phyloP scores from a whole-genome alignment of 2,329 filamentous ascomycete species.

The Lasiodiplodia sp. region DNA sequence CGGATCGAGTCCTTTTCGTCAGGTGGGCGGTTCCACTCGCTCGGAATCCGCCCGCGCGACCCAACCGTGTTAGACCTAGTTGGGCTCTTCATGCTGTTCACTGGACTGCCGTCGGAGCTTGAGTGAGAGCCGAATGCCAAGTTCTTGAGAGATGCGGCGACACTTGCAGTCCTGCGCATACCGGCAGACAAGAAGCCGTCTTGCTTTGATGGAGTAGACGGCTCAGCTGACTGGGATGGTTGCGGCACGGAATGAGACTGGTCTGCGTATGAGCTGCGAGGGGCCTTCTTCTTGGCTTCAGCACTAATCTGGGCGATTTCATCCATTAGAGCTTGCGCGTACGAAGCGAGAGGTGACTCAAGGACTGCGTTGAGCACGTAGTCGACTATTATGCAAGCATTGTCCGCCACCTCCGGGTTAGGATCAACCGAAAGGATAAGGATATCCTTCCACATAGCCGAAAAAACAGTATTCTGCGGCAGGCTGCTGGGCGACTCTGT shows the following conservation, averaged over 20 bases:
- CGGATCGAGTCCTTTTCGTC: slow-evolving; percentile 76
- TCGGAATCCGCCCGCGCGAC: slow-evolving; percentile 59
- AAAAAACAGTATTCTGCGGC: slow-evolving; percentile 89
- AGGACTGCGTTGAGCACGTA: slow-evolving; percentile 81
- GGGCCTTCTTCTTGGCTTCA: slow-evolving; percentile 42
- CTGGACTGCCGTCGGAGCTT: slow-evolving; percentile 39
- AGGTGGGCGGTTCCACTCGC: slow-evolving; percentile 70
- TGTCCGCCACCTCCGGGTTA: slow-evolving; percentile 88
- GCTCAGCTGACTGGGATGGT: slow-evolving; percentile 56
- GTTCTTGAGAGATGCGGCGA: slow-evolving; percentile 69
- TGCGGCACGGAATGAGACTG: slow-evolving; percentile 39
- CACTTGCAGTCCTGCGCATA: slow-evolving; percentile 68
- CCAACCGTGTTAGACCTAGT: slow-evolving; percentile 24
- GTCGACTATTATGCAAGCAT: slow-evolving; percentile 86
- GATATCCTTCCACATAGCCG: slow-evolving; percentile 92
- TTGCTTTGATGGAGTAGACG: slow-evolving; percentile 58
- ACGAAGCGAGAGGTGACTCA: slow-evolving; percentile 75
- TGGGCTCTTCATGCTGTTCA: slow-evolving; percentile 33
- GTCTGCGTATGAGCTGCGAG: slow-evolving; percentile 60
- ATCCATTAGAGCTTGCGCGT: slow-evolving; percentile 75
- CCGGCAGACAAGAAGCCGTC: slow-evolving; percentile 69
- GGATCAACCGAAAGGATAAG: slow-evolving; percentile 92
- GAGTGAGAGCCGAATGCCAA: slow-evolving; percentile 55
- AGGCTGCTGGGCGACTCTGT: slow-evolving; percentile 1
- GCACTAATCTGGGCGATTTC: slow-evolving; percentile 64